Evolutionary conservation across 1,139 yeast species (phyloP).

Genomic region (Magnusiomyces fungicola): DNA sequence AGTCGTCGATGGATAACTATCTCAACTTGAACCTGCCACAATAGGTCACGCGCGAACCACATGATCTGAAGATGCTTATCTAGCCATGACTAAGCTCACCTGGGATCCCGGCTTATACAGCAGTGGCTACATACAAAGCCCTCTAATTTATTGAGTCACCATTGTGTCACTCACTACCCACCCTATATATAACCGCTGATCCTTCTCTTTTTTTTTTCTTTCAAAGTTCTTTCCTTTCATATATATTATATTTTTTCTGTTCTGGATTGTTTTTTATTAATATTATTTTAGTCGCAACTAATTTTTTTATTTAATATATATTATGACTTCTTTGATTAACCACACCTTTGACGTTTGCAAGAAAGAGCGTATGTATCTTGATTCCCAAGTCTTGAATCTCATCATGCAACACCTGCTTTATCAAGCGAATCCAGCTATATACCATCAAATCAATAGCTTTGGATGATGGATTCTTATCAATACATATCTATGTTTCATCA

Average conservation of each 20-base stretch:
- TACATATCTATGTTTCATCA: too few species aligned
- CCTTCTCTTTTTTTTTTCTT: neutral
- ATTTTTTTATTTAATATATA: neutral
- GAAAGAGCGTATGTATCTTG: constrained; percentile 41
- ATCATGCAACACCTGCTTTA: too few species aligned
- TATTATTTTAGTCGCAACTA: neutral
- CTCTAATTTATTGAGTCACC: neutral
- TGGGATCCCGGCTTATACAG: neutral
- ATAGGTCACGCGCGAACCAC: too few species aligned
- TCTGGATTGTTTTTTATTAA: neutral
- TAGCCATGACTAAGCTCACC: neutral
- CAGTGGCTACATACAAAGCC: neutral
- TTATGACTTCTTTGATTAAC: constrained; percentile 61
- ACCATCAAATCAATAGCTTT: too few species aligned
- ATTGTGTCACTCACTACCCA: neutral
- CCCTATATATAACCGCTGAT: neutral
- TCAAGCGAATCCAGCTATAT: too few species aligned
- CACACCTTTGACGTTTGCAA: constrained; percentile 67
- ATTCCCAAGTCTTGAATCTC: neutral
- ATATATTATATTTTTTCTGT: neutral
- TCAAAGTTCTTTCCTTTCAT: neutral
- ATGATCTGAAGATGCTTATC: too few species aligned
- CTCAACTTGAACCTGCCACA: too few species aligned
- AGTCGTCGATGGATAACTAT: too few species aligned
- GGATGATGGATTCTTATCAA: too few species aligned